Evolutionary conservation across 192 early-diverging fungal genomes (phyloP).

Genomic region (Neocallimastix lanati): DNA sequence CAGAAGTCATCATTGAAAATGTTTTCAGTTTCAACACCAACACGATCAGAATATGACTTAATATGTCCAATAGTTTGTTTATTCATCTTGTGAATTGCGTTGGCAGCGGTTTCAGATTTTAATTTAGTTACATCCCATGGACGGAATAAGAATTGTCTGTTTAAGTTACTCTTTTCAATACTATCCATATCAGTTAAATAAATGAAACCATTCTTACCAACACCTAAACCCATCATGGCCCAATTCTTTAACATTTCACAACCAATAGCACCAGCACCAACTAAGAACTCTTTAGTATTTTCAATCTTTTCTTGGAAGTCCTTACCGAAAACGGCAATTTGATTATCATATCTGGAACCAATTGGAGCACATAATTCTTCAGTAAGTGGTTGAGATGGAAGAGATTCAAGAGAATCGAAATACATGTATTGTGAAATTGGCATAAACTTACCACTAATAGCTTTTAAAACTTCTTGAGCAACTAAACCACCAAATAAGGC

Average conservation of each 20-base stretch:
- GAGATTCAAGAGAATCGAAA: constrained; percentile 91
- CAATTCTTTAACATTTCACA: constrained; percentile 99
- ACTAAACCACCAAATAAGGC: constrained; percentile 92
- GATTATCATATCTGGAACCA: constrained; percentile 86
- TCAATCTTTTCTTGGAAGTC: constrained; percentile 75
- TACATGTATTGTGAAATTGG: constrained; percentile 85
- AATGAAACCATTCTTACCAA: constrained; percentile 53
- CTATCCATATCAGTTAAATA: constrained; percentile 98
- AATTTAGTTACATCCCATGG: constrained; percentile 67
- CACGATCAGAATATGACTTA: constrained; percentile 53
- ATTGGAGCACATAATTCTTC: constrained; percentile 59
- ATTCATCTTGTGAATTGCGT: constrained; percentile 86
- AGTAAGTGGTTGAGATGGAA: constrained; percentile 51
- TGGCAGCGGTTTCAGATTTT: constrained; percentile 80
- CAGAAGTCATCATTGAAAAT: constrained; percentile 88
- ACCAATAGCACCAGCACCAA: constrained; percentile 96
- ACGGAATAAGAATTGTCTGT: constrained; percentile 98
- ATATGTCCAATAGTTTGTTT: constrained; percentile 56
- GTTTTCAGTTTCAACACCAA: constrained; percentile 83
- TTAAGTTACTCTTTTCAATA: constrained; percentile 97
- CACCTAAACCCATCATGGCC: constrained; percentile 82
- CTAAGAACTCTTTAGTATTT: constrained; percentile 80
- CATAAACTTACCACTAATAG: constrained; percentile 88
- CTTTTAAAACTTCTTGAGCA: constrained; percentile 96
- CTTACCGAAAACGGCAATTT: constrained; percentile 86